A percentile compares a stretch with the other conserved stretches of the same genome.
These are phyloP conservation scores for Manihot esculenta DNA, from an alignment of 441 rosid genomes.

Conservation along the genomic window DNA sequence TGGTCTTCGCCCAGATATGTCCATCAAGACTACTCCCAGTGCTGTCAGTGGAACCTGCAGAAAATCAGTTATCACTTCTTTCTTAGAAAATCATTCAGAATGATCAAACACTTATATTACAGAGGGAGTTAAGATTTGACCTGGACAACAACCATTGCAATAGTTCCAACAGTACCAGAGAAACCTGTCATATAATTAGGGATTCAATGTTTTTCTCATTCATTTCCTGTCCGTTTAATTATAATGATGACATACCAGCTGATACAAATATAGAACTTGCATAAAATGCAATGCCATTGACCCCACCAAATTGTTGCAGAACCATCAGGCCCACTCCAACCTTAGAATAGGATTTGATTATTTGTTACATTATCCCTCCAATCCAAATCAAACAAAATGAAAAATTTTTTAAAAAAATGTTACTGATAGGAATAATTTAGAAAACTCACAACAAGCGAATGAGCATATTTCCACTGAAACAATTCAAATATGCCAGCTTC, in stretches of 20 bases:
- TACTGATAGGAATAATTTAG: conserved; percentile 6
- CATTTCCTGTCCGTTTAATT: neutral
- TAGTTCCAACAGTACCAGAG: conserved; percentile 57
- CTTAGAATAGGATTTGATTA: conserved; percentile 25
- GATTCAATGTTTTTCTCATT: conserved; percentile 8
- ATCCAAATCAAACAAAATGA: neutral
- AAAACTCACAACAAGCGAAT: conserved; percentile 55
- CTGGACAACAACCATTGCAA: conserved; percentile 74
- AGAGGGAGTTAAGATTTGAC: conserved; percentile 29
- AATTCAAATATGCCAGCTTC: conserved; percentile 50
- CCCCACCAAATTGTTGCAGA: conserved; percentile 77
- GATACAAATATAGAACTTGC: conserved; percentile 66
- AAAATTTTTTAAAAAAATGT: conserved; percentile 5
- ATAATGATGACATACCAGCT: conserved; percentile 48
- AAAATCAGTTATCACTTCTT: conserved; percentile 15
- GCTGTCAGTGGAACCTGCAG: conserved; percentile 70
- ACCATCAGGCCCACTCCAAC: conserved; percentile 78
- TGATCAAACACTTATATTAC: neutral
- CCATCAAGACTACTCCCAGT: conserved; percentile 64
- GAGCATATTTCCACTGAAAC: conserved; percentile 55
- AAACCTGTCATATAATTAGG: conserved; percentile 42
- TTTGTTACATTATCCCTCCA: neutral
- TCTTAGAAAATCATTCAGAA: conserved; percentile 1
- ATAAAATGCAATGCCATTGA: conserved; percentile 74
- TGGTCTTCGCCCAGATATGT: conserved; percentile 65